Conservation (phyloP, 345 rosid species). For the Excoecaria agallocha region DNA sequence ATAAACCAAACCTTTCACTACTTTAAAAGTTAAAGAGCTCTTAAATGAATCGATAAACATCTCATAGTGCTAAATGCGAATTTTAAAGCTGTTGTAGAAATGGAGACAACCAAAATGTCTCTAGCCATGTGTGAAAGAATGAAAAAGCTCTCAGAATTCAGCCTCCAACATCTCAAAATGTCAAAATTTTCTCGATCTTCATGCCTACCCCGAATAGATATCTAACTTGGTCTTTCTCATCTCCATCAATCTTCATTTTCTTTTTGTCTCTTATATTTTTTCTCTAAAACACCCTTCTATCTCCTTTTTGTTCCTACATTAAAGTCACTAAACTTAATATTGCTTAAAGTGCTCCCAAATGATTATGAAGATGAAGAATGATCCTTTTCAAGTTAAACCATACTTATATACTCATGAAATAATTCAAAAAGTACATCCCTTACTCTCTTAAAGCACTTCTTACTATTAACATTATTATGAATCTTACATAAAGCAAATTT, state of each 20-base stretch:
- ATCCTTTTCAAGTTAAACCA: neutral
- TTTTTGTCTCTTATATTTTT: neutral
- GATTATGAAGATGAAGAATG: no score
- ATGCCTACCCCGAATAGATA: neutral
- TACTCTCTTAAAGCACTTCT: neutral
- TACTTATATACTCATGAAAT: neutral
- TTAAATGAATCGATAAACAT: no score
- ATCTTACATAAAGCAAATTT: neutral
- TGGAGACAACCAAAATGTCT: no score
- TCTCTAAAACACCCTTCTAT: neutral
- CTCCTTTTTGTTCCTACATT: neutral
- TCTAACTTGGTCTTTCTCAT: neutral
- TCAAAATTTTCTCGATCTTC: neutral
- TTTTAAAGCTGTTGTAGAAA: no score
- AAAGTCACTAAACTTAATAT: no score
- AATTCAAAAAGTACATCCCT: neutral
- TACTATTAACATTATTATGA: fast-evolving
- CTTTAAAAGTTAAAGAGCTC: no score
- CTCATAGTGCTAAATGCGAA: no score
- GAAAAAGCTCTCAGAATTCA: neutral
- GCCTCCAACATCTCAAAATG: conserved; percentile 4
- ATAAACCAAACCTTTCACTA: no score
- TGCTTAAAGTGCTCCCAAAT: no score
- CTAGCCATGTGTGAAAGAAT: neutral
- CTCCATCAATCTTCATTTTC: neutral